phyloP scores from a whole-genome alignment of 2,329 filamentous ascomycete species.

The Fusarium sp. region DNA sequence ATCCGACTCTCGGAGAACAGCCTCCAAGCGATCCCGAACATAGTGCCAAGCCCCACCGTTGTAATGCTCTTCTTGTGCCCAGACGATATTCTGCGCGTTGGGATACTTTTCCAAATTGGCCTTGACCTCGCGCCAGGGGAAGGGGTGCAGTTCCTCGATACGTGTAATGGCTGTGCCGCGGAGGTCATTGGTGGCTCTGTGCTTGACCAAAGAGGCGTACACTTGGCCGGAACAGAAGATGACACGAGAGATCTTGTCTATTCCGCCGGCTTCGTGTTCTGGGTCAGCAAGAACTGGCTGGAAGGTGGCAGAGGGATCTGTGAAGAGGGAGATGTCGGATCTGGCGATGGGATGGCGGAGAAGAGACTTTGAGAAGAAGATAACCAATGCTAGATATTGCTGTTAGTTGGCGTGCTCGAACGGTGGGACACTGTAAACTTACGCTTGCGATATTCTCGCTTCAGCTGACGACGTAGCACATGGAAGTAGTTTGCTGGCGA shows the following conservation, averaged over 20 bases:
- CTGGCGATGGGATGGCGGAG: constrained; percentile 92
- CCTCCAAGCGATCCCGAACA: constrained; percentile 36
- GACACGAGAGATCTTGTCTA: constrained; percentile 90
- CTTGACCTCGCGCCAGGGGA: constrained; percentile 38
- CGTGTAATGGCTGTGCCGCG: constrained; percentile 34
- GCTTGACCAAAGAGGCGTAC: constrained; percentile 64
- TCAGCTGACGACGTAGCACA: constrained; percentile 93
- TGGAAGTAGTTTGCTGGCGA: constrained; percentile 96
- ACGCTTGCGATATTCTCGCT: constrained; percentile 98
- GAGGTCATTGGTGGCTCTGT: constrained; percentile 23
- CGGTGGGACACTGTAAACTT: constrained; percentile 54
- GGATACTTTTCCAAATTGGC: constrained; percentile 37
- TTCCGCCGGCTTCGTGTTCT: constrained; percentile 76
- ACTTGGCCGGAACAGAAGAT: constrained; percentile 95
- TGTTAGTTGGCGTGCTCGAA: neutral
- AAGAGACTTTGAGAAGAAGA: constrained; percentile 98
- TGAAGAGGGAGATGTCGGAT: constrained; percentile 89
- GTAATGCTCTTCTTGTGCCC: constrained; percentile 43
- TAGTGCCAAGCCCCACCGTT: constrained; percentile 44
- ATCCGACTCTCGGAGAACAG: constrained; percentile 12
- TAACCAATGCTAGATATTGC: constrained; percentile 76
- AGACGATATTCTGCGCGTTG: constrained; percentile 35
- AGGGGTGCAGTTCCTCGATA: constrained; percentile 42
- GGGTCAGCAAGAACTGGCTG: constrained; percentile 93
- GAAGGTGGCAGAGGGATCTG: constrained; percentile 82